Evolutionary conservation across 208 protist species (phyloP), one percentile per base, ranked within the genome.

Genomic region (Trypanosoma rangeli): DNA sequence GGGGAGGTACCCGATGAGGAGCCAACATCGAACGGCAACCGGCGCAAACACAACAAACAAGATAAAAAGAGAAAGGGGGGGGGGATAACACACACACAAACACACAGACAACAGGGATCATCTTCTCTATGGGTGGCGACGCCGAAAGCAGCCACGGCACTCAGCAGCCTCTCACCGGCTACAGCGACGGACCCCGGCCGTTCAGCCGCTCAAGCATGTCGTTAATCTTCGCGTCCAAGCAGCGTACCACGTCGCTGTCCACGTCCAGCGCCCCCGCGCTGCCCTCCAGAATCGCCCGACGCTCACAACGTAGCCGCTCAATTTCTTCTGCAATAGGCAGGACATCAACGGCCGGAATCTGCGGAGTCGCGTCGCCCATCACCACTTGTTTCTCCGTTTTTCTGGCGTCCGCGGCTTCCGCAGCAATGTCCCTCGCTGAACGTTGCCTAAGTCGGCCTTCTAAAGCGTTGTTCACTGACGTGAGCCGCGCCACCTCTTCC

Each of bases 241-340:
- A 72, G 5, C 76, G 72, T 15, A 94, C 79, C 5, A 94, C 78
- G 16, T 67, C 64, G 62, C 88, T 85, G 31, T 70, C 67, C 59
- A 78, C 80, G 33, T 79, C 68, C 42, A 93, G 39, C 13, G 89
- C 89, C 5, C 89, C 89, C 4, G 68, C 77, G 65, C 86, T 94
- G 7, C 76, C 84, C 29, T 79, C 76, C 35, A 94, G 63, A 54
- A 94, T 74, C 13, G 54, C 37, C 8, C 37, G 52, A 37, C 86
- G 81, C 72, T 94, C 86, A 42, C 20, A 13, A 42, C 76, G 73
- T 13, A 94, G 70, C 5, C 89, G 79, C 20, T 75, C 74, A 59
- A 91, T 42, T 74, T 94, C 89, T 37, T 50, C 73, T 57, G 28
- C 33, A 48, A 70, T 2, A 4, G 54, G 39, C 24, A 49, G 5